These are phyloP conservation scores for Mucor piriformis DNA, from an alignment of 371 early-diverging fungal genomes.

Conservation along the genomic window DNA sequence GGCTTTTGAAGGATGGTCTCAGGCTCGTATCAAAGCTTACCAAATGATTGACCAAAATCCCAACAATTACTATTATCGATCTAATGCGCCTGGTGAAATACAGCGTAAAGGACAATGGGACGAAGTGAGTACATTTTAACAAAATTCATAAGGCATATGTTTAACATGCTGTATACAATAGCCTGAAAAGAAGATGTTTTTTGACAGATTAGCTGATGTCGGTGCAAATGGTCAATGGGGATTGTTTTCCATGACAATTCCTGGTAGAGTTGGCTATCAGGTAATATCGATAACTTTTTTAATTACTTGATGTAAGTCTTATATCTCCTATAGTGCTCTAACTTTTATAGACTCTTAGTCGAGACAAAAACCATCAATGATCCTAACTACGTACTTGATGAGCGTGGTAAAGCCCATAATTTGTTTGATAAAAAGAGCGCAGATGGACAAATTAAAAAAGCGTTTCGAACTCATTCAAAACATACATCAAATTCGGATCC, in stretches of 20 bases:
- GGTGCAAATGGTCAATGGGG: conserved; percentile 96
- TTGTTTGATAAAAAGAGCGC: conserved; percentile 80
- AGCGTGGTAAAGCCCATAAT: conserved; percentile 84
- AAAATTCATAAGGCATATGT: too few species aligned
- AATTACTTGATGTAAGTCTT: too few species aligned
- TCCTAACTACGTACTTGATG: conserved; percentile 86
- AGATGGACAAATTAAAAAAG: conserved; percentile 72
- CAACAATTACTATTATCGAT: conserved; percentile 93
- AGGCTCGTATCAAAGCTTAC: conserved; percentile 87
- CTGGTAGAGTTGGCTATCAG: conserved; percentile 93
- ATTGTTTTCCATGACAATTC: conserved; percentile 88
- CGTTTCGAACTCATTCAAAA: conserved; percentile 72
- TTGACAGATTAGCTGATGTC: conserved; percentile 74
- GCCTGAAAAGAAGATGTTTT: conserved; percentile 77
- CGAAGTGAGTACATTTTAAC: conserved; percentile 31
- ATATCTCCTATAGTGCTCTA: conserved; percentile 72
- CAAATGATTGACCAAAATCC: conserved; percentile 86
- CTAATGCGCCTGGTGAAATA: conserved; percentile 92
- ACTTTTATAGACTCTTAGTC: conserved; percentile 85
- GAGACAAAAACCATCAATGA: conserved; percentile 84
- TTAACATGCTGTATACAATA: too few species aligned
- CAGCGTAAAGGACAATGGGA: conserved; percentile 90
- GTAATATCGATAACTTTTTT: too few species aligned
- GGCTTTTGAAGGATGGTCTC: conserved; percentile 92
- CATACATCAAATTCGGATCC: conserved; percentile 9